These are phyloP conservation scores for Sindora glabra DNA, from an alignment of 306 rosid genomes.

Conservation along the genomic window DNA sequence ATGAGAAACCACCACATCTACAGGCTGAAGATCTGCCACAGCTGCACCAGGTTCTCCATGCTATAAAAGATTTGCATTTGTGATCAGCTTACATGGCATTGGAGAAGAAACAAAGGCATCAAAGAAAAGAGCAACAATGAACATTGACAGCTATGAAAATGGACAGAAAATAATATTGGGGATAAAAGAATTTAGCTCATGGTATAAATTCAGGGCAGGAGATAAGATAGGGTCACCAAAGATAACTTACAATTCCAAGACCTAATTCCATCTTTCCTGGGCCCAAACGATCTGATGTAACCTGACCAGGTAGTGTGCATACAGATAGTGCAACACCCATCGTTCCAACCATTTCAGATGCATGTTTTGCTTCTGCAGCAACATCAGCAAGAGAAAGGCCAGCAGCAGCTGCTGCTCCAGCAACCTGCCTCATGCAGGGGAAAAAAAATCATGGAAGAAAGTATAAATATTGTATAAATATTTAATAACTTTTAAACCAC, in stretches of 20 bases:
- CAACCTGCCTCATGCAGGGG: constrained; percentile 58
- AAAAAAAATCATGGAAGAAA: too few relatives aligned
- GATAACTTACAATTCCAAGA: constrained; percentile 82
- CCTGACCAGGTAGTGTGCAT: constrained; percentile 88
- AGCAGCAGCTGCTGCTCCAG: constrained; percentile 95
- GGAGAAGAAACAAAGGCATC: constrained; percentile 1
- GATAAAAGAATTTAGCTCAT: too few relatives aligned
- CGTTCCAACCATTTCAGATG: constrained; percentile 89
- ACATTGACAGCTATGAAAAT: too few relatives aligned
- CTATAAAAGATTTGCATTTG: constrained; percentile 43
- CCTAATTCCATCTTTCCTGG: constrained; percentile 91
- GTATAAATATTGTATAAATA: not conserved
- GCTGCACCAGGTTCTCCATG: constrained; percentile 97
- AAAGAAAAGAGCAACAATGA: constrained; percentile 7
- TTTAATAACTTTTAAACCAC: not conserved
- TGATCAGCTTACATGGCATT: constrained; percentile 9
- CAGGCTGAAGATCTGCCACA: constrained; percentile 77
- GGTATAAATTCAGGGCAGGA: too few relatives aligned
- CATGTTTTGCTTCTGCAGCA: constrained; percentile 74
- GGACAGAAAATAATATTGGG: too few relatives aligned
- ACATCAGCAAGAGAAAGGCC: constrained; percentile 77
- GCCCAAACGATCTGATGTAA: constrained; percentile 81
- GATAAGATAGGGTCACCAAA: not conserved
- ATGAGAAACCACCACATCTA: constrained; percentile 79
- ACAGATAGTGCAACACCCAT: constrained; percentile 89